Evolutionary conservation across 1,284 basidiomycete genomes (phyloP).

Genomic region (Mycena citricolor): DNA sequence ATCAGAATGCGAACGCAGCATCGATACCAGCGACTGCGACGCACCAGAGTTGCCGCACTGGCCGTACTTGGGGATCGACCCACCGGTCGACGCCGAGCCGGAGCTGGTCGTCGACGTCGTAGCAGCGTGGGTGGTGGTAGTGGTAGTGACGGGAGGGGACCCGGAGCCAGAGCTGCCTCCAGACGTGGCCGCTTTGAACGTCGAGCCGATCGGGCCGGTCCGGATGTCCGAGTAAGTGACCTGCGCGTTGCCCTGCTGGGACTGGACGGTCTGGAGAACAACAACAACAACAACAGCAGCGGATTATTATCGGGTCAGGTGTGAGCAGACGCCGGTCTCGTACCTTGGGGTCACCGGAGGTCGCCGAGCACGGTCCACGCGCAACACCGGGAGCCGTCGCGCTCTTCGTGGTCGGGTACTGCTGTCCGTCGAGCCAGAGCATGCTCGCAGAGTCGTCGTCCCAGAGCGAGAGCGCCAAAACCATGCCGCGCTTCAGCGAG

Average conservation of each 20-base stretch:
- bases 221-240: constrained; percentile 60
- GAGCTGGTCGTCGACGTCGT: neutral
- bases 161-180: too few species aligned
- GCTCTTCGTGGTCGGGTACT: constrained; percentile 35
- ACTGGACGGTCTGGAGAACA: constrained; percentile 46
- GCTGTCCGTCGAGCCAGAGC: constrained; percentile 61
- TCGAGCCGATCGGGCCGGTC: constrained; percentile 50
- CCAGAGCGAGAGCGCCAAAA: constrained; percentile 55
- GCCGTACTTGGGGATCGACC: neutral
- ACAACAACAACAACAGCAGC: too few species aligned
- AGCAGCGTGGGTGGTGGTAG: neutral
- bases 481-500: constrained; percentile 48
- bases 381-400: constrained; percentile 39
- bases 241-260: constrained; percentile 36
- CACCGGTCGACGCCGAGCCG: constrained; percentile 1
- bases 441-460: constrained; percentile 56
- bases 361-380: constrained; percentile 50
- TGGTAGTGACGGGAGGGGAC: too few species aligned
- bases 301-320: too few species aligned
- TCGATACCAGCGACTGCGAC: too few species aligned
- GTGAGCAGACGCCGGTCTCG: too few species aligned
- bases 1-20: too few species aligned
- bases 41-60: too few species aligned
- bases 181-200: constrained; percentile 26
- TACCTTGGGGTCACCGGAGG: constrained; percentile 46